Conservation (phyloP, 306 rosid species). For the Mucuna pruriens region DNA sequence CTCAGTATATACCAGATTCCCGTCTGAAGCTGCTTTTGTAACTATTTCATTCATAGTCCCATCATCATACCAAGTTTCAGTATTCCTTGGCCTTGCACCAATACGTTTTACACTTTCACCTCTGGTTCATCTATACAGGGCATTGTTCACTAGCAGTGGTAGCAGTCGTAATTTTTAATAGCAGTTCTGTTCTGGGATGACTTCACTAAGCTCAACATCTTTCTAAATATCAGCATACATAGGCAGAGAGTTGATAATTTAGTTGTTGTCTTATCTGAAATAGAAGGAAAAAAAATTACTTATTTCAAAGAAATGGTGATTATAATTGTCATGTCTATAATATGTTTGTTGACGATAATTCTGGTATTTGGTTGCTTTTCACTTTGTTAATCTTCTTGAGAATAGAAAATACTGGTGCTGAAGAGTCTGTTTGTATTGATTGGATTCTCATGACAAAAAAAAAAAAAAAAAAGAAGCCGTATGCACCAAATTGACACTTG, state of each 20-base stretch:
- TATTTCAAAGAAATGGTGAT: background rate
- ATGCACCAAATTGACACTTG: background rate
- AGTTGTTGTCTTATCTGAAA: background rate
- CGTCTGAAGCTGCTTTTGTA: background rate
- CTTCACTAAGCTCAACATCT: background rate
- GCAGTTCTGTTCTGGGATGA: background rate
- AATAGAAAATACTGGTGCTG: background rate
- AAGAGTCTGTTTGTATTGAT: background rate
- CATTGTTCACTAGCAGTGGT: background rate
- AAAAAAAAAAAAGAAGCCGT: background rate
- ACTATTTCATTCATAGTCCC: background rate
- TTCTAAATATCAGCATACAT: background rate
- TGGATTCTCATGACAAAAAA: background rate
- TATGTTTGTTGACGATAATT: background rate
- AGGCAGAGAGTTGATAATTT: background rate
- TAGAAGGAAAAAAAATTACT: background rate
- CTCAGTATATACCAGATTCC: background rate
- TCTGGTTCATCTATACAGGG: background rate
- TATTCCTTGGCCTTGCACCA: background rate
- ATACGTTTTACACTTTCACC: background rate
- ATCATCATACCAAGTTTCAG: background rate
- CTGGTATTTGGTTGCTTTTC: background rate
- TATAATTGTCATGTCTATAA: background rate
- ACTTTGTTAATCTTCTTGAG: background rate
- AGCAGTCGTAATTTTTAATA: background rate